These are phyloP conservation scores for Myriosclerotinia scirpicola DNA, from an alignment of 2,329 filamentous ascomycete species.

Conservation along the genomic window DNA sequence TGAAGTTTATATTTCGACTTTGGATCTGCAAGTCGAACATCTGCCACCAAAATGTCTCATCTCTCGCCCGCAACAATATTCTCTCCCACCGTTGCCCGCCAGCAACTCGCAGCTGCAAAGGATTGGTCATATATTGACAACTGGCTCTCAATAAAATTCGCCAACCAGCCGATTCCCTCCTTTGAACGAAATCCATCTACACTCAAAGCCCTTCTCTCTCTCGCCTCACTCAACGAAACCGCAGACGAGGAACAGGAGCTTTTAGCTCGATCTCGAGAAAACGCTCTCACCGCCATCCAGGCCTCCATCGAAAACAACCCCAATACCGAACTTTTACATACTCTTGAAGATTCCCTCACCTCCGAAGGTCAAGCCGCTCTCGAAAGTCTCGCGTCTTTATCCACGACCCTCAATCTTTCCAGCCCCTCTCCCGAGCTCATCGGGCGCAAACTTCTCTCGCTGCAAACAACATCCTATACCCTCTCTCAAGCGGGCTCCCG, in stretches of 20 bases:
- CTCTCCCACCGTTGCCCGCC: slow-evolving; percentile 67
- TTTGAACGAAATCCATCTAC: slow-evolving; percentile 91
- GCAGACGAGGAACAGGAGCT: slow-evolving; percentile 69
- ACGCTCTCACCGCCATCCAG: slow-evolving; percentile 56
- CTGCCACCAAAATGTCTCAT: slow-evolving; percentile 39
- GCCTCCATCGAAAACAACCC: slow-evolving; percentile 42
- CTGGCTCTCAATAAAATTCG: slow-evolving; percentile 75
- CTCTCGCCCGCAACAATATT: slow-evolving; percentile 56
- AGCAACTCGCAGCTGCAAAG: slow-evolving; percentile 77
- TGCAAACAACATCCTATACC: slow-evolving; percentile 54
- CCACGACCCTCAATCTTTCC: slow-evolving; percentile 47
- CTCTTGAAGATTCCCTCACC: slow-evolving; percentile 55
- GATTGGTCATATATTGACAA: slow-evolving; percentile 87
- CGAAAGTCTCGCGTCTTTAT: slow-evolving; percentile 57
- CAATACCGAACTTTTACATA: slow-evolving; percentile 49
- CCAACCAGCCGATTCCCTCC: slow-evolving; percentile 59
- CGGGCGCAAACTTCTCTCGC: slow-evolving; percentile 52
- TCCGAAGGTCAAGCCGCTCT: slow-evolving; percentile 57
- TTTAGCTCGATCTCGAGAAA: slow-evolving; percentile 57
- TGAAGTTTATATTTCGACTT: background rate
- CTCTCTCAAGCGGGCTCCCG: slow-evolving; percentile 57
- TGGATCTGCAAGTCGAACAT: background rate
- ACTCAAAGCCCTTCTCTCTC: slow-evolving; percentile 68
- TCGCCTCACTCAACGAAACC: slow-evolving; percentile 74
- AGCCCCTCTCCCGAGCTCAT: slow-evolving; percentile 48